Conservation (phyloP, 1,139 yeast species). For the Magnusiomyces fungicola region DNA sequence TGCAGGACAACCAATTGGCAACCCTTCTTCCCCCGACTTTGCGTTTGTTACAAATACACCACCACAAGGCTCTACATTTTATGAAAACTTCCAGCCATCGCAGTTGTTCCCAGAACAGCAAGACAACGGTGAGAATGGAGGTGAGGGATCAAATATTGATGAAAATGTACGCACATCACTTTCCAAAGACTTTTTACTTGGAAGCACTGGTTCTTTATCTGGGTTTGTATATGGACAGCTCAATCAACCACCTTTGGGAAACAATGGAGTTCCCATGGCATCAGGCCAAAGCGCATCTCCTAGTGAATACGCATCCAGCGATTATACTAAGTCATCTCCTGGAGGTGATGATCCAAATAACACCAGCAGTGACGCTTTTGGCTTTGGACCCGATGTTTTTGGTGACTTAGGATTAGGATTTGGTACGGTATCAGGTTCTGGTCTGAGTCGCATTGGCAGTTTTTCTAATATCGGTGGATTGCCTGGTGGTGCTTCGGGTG, state of each 20-base stretch:
- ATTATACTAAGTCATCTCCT: constrained; percentile 3
- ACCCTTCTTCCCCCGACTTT: constrained; percentile 27
- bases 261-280: neutral
- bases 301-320: constrained; percentile 1
- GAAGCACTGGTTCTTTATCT: constrained; percentile 1
- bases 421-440: neutral
- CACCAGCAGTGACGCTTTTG: neutral
- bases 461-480: too few relatives aligned
- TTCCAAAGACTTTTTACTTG: neutral
- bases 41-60: constrained; percentile 32
- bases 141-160: neutral
- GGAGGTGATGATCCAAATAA: neutral
- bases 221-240: neutral
- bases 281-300: neutral
- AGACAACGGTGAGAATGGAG: constrained; percentile 7
- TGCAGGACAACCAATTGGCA: neutral
- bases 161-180: neutral
- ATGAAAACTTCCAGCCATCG: constrained; percentile 34
- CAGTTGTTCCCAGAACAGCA: constrained; percentile 33
- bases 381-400: neutral
- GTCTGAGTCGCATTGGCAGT: neutral
- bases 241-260: too few relatives aligned
- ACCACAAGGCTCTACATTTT: constrained; percentile 24
- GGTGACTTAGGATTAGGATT: neutral
- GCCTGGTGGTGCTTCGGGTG: neutral